These are phyloP conservation scores for Cucurbita maxima DNA, from an alignment of 306 rosid species.

Conservation along the genomic window DNA sequence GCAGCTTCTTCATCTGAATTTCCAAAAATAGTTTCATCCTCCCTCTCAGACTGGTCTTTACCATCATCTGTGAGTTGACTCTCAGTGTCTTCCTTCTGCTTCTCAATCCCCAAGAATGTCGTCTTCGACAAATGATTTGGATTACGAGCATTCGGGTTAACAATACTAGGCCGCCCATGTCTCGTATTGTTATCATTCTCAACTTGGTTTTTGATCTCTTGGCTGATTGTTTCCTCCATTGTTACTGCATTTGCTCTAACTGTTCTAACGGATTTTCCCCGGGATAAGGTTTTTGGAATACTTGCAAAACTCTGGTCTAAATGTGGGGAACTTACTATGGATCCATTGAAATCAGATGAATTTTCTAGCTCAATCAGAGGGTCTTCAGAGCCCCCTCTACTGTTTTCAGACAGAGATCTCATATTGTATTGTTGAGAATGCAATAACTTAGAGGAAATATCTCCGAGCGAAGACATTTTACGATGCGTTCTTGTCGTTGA, in stretches of 20 bases:
- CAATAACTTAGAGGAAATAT: constrained; percentile 22
- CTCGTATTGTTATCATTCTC: constrained; percentile 30
- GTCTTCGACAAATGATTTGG: constrained; percentile 17
- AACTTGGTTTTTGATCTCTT: constrained; percentile 26
- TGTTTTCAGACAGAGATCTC: constrained; percentile 21
- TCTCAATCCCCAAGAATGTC: constrained; percentile 11
- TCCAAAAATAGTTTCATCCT: constrained; percentile 16
- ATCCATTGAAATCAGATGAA: constrained; percentile 17
- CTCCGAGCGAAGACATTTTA: constrained; percentile 4
- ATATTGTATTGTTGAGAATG: constrained; percentile 27
- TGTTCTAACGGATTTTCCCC: constrained; percentile 84
- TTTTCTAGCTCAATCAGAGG: constrained; percentile 22
- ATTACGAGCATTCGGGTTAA: constrained; percentile 7
- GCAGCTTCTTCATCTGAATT: constrained; percentile 38
- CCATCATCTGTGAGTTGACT: constrained; percentile 4
- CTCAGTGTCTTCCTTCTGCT: constrained; percentile 21
- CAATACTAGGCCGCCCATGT: constrained; percentile 25
- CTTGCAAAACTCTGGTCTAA: constrained; percentile 21
- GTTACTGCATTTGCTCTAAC: constrained; percentile 32
- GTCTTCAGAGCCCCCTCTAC: constrained; percentile 14
- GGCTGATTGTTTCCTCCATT: constrained; percentile 16
- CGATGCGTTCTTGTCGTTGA: constrained; percentile 16
- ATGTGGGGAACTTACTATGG: constrained; percentile 11
- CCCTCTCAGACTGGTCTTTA: constrained; percentile 21
- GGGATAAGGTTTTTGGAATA: constrained; percentile 22